Base-by-base conservation (phyloP, 768 basidiomycete species). In the Serendipita sp. region DNA sequence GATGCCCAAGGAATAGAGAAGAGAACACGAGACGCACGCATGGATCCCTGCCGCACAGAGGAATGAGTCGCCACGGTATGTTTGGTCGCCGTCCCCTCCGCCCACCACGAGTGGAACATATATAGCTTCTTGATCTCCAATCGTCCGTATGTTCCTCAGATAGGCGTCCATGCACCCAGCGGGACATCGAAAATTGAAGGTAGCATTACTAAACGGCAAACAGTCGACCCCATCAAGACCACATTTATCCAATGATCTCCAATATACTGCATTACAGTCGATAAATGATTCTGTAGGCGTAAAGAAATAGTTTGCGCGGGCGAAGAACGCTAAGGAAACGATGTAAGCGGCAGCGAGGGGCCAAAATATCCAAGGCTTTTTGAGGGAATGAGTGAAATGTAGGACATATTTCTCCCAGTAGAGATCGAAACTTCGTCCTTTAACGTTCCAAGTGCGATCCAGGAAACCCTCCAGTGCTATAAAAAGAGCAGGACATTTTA, bases 31-130 rank as follows among this genome's bases (percentile, higher is more conserved):
- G 3, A 79, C 82, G 73, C 72, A 91, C 85, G 84, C 83, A 76
- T 92, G 90, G 45, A 85, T 77, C 45, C 89, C 91, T 46, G 91
- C 84, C 46, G 88, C 83, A 72, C 92, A 93, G 44, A 92, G 81
- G 72, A 92, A 93, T 65, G 80, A 84, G 72, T 93, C 92, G 1
- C 84, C 89, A 70, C 92, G 80, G 70, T 92, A 93, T 3, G 89
- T 92, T 45, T 71, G 71, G 54, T 83, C 77, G 0, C 67, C 67
- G 74, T 91, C 89, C 2, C 90, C 89, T 16, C 92, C 92, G n/a
- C 92, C 91, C 1, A 93, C 86, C 54, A 93, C 78, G 28, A 92
- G 76, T 4, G 90, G 89, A 24, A 81, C 79, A 68, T 83, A 88
- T 53, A 81, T 82, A 41, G 85, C 77, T 67, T 85, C 77, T 64